Base-by-base conservation (phyloP, 306 rosid genomes). In the Gastrolobium bilobum region DNA sequence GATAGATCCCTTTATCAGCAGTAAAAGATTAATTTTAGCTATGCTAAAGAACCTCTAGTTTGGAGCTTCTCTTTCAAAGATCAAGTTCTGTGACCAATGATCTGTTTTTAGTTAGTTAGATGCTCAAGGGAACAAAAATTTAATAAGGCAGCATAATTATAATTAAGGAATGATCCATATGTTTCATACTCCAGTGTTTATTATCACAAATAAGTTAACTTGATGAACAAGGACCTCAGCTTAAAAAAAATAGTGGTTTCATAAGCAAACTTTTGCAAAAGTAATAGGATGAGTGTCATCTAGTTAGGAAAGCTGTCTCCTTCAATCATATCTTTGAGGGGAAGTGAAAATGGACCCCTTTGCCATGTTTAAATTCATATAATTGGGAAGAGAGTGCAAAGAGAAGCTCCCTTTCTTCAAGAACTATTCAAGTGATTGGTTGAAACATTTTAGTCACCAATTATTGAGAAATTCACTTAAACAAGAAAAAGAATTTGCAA, bases 171-270 rank as follows among this genome's bases (percentile, higher is more conserved):
- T 53, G 64, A 71, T 20, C 50, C 11, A 13, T 38, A 6, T 61
- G 2, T 62, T 62, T 61, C 54, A 43, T 11, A 43, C 31, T 40
- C 74, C 26, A 47, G 10, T 44, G 15, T 73, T 52, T 15, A 35
- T 39, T 56, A 40, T 40, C 68, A 58, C 44, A 59, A 60, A 3
- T 43, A 62, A 62, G 40, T 50, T 71, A 30, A 46, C 57, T 66
- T 77, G 39, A 53, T 57, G 56, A 59, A 10, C 15, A 43, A 51
- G 15, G 47, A 59, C 14, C 20, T 8, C 39, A 26, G 13, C 7
- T 67, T 6, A 11, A 31, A 47, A 68, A 29, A 31, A 44, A 11
- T 0, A 64, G 34, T 9, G 30, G 70, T 46, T 43, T 42, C 60
- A 35, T n/a, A 3, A 4, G 29, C 14, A 43, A 67, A 4, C 9